Evolutionary conservation across 805 yeast genomes (phyloP), one percentile per base, ranked within the genome.

Genomic region (Candida maltosa): DNA sequence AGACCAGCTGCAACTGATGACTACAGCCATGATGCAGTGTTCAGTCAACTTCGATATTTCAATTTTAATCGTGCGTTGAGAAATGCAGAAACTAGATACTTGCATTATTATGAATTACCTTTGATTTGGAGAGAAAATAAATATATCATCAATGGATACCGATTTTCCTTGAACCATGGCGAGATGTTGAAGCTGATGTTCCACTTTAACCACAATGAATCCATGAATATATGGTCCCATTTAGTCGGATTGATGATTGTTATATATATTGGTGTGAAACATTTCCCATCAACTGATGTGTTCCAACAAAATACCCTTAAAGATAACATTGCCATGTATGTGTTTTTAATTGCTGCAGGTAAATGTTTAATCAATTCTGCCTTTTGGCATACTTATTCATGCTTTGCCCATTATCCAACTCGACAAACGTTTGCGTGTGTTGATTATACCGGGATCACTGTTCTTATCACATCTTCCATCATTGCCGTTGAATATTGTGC

Each of bases 201-300:
- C 52, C 55, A 66, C 31, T 63, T 65, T 45, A 72, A 47, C 56
- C 97, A 93, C 60, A 91, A 91, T 55, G 98, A 91, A 58, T 75
- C 95, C 0, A 74, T 84, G 53, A 93, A 93, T 60, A 88, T 91
- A 37, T 91, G 98, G 97, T 75, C 96, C 0, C 98, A 91, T 62
- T 51, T 87, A 10, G 23, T 78, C 2, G 97, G 97, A 10, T 74
- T 83, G 2, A 20, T 76, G 2, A 49, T 76, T 19, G 60, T 89
- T 54, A 34, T 72, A 1, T 81, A 78, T 44, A 48, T 89, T 14
- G 70, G 77, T 9, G 29, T 78, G 10, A 63, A 60, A 45, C 84
- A 81, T 43, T 83, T 75, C 48, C 96, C 97, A 8, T 45, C 55
- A 2, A 69, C 89, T 0, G 62, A 56, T 3, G 71, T 74, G 1